Percentiles rank a stretch among this genome's conserved stretches.
Conservation (phyloP, 2,329 filamentous ascomycete species). For the Pyrenophora tritici-repentis region DNA sequence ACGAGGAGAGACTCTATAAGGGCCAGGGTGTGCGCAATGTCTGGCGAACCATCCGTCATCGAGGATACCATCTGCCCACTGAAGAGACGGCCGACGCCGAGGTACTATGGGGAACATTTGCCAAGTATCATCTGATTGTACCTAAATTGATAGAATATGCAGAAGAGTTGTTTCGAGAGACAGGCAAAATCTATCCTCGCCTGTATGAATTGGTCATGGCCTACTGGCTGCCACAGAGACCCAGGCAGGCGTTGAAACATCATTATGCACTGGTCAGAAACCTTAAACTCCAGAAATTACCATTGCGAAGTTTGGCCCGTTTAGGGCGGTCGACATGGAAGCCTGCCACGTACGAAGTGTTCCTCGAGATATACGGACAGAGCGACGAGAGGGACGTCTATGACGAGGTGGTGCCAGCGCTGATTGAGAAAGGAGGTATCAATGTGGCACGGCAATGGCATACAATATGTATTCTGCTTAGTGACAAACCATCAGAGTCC, state of each 20-base stretch:
- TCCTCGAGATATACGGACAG: slow-evolving; percentile 47
- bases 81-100: slow-evolving; percentile 46
- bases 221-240: slow-evolving; percentile 39
- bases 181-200: slow-evolving; percentile 39
- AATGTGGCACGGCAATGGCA: slow-evolving; percentile 48
- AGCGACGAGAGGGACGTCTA: slow-evolving; percentile 49
- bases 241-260: slow-evolving; percentile 25
- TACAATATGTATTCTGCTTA: slow-evolving; percentile 41
- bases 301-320: slow-evolving; percentile 28
- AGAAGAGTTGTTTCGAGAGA: slow-evolving; percentile 46
- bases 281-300: slow-evolving; percentile 31
- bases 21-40: slow-evolving; percentile 49
- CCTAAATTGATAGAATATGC: slow-evolving; percentile 49
- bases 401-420: slow-evolving; percentile 46
- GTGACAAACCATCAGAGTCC: slow-evolving; percentile 47
- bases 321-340: slow-evolving; percentile 11
- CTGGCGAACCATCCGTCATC: slow-evolving; percentile 49
- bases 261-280: slow-evolving; percentile 35
- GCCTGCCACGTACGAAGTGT: slow-evolving; percentile 27
- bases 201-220: slow-evolving; percentile 55
- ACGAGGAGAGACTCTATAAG: slow-evolving; percentile 50
- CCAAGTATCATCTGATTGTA: slow-evolving; percentile 46
- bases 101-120: slow-evolving; percentile 53
- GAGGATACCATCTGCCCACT: slow-evolving; percentile 49
- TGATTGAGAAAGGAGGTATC: slow-evolving; percentile 36